These are phyloP conservation scores for Pelargonium myrrhifolium DNA, from an alignment of 441 rosid species.

Conservation along the genomic window DNA sequence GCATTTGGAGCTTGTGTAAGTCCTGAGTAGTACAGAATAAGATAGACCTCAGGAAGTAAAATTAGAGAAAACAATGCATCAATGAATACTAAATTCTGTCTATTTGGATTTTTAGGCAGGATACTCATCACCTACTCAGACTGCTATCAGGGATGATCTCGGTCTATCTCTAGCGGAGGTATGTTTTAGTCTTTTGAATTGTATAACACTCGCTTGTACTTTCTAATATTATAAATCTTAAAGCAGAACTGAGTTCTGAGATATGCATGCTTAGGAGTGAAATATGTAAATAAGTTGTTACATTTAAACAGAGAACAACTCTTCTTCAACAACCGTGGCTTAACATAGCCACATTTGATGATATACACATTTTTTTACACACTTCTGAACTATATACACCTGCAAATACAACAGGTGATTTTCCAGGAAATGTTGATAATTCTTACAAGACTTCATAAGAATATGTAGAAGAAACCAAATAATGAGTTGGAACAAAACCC, in stretches of 20 bases:
- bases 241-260: not conserved
- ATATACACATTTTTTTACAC: not conserved
- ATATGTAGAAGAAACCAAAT: no score
- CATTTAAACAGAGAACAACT: not conserved
- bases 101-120: constrained; percentile 37
- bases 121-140: constrained; percentile 49
- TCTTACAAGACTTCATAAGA: no score
- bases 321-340: not conserved
- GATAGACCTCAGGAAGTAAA: not conserved
- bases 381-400: no score
- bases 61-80: not conserved
- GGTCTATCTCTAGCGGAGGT: constrained; percentile 40
- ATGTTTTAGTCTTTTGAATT: not conserved
- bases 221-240: not conserved
- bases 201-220: not conserved
- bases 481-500: no score
- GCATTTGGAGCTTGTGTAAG: constrained; percentile 59
- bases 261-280: not conserved
- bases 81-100: not conserved
- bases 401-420: no score
- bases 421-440: no score
- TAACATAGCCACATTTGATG: not conserved
- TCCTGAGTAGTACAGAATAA: not conserved
- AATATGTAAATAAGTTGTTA: not conserved
- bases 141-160: constrained; percentile 45